phyloP scores from a whole-genome alignment of 1,284 basidiomycete genomes.

The Cryptococcus sp. region DNA sequence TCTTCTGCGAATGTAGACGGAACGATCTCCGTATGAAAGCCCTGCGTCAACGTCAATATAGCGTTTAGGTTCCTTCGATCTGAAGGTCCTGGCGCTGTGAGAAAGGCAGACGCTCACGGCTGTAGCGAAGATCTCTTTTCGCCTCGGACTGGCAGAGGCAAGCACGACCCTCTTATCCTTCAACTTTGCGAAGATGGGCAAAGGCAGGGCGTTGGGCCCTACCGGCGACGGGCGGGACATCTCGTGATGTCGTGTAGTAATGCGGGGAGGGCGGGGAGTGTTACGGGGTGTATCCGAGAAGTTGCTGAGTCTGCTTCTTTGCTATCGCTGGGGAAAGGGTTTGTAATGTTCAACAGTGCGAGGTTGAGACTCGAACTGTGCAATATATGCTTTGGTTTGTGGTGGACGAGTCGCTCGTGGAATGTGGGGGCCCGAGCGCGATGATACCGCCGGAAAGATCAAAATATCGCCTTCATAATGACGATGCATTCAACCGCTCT shows the following conservation, averaged over 20 bases:
- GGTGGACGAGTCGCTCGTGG: not conserved
- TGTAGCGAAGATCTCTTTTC: constrained; percentile 79
- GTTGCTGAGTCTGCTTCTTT: not conserved
- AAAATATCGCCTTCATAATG: not conserved
- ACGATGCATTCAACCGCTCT: not conserved
- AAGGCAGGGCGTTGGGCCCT: constrained; percentile 69
- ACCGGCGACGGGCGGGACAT: constrained; percentile 54
- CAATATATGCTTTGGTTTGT: too few relatives aligned
- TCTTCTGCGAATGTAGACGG: constrained; percentile 88
- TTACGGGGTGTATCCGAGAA: not conserved
- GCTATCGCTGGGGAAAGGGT: not conserved
- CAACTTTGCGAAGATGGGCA: constrained; percentile 71
- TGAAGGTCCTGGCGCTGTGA: constrained; percentile 44
- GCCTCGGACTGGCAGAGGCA: constrained; percentile 80
- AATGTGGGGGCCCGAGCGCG: constrained; percentile 1
- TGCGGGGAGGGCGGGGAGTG: not conserved
- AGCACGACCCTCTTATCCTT: constrained; percentile 72
- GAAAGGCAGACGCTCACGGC: constrained; percentile 61
- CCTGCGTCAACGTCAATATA: constrained; percentile 57
- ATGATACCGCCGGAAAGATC: not conserved
- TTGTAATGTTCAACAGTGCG: not conserved
- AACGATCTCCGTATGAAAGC: constrained; percentile 80
- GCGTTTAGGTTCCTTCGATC: constrained; percentile 57
- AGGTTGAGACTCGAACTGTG: not conserved
- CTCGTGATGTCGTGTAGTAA: not conserved